A percentile compares a stretch with the other conserved stretches of the same genome.
phyloP scores from a whole-genome alignment of 2,329 filamentous ascomycete species.

The Ophiostoma ulmi region DNA sequence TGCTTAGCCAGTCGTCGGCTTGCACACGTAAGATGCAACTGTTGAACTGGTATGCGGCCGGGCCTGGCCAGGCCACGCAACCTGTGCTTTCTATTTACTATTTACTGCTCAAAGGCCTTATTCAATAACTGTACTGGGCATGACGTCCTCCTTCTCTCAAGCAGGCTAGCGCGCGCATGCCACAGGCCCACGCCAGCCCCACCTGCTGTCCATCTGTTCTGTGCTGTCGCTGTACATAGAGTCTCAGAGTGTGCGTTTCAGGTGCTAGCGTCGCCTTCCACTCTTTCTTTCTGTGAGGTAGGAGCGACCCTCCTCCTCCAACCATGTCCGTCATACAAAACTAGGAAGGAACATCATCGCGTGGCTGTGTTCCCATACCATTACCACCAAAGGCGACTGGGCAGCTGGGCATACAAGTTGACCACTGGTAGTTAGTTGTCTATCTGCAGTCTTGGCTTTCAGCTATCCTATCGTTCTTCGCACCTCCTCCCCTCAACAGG shows the following conservation, averaged over 20 bases:
- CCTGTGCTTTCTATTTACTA: not conserved
- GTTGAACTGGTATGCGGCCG: not conserved
- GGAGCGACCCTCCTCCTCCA: not conserved
- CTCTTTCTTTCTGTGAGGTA: not conserved
- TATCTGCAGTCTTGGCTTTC: not conserved
- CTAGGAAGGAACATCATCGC: constrained; percentile 18
- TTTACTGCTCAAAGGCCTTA: no score
- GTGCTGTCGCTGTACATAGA: not conserved
- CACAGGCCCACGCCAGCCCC: not conserved
- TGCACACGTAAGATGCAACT: constrained; percentile 10
- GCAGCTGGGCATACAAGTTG: not conserved
- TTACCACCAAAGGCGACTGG: not conserved
- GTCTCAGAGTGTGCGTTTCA: not conserved
- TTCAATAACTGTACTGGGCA: not conserved
- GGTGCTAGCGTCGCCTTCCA: not conserved
- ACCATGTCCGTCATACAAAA: not conserved
- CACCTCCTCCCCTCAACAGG: not conserved
- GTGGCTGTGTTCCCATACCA: constrained; percentile 20
- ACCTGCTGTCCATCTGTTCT: no score
- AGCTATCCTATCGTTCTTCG: not conserved
- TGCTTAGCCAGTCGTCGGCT: not conserved
- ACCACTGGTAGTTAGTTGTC: not conserved
- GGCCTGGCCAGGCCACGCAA: not conserved
- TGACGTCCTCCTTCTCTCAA: not conserved
- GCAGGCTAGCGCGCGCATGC: constrained; percentile 1